Conservation (phyloP, 805 yeast genomes). For the Saccharomyces mikatae region DNA sequence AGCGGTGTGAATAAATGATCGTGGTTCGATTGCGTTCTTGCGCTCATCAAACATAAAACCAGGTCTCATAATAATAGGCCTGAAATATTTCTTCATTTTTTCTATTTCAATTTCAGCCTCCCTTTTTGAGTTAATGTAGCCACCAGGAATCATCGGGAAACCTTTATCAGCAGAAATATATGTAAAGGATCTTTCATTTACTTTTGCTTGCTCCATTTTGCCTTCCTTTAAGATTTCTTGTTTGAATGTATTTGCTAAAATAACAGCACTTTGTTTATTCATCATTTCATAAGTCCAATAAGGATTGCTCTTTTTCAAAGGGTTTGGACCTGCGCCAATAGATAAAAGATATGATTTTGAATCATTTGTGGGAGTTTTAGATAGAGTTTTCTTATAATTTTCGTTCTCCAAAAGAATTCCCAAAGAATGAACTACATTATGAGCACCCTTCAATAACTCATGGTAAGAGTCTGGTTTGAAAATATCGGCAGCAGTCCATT, state of each 20-base stretch:
- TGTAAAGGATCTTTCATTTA: slow-evolving; percentile 42
- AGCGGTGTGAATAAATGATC: slow-evolving; percentile 32
- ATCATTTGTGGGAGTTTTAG: slow-evolving; percentile 1
- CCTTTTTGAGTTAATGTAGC: slow-evolving; percentile 69
- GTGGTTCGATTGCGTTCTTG: slow-evolving; percentile 28
- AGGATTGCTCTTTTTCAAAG: slow-evolving; percentile 35
- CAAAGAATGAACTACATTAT: slow-evolving; percentile 73
- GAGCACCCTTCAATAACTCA: slow-evolving; percentile 38
- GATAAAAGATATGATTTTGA: slow-evolving; percentile 8
- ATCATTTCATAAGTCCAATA: slow-evolving; percentile 48
- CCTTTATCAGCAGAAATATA: slow-evolving; percentile 77
- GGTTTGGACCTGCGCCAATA: slow-evolving; percentile 45
- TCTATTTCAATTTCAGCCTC: slow-evolving; percentile 58
- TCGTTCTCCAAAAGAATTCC: slow-evolving; percentile 69
- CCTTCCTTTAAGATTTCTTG: slow-evolving; percentile 16
- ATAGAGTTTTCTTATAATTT: slow-evolving; percentile 46
- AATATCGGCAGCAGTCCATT: slow-evolving; percentile 62
- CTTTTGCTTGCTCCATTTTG: slow-evolving; percentile 1
- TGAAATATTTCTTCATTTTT: slow-evolving; percentile 36
- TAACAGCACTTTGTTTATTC: slow-evolving; percentile 62
- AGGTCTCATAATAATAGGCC: slow-evolving; percentile 66
- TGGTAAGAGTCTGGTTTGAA: slow-evolving; percentile 55
- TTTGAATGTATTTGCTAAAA: slow-evolving; percentile 49
- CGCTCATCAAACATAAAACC: slow-evolving; percentile 70
- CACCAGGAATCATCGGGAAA: slow-evolving; percentile 58